phyloP scores from a whole-genome alignment of 352 stramenopile genomes.

The Pythium guiyangense region DNA sequence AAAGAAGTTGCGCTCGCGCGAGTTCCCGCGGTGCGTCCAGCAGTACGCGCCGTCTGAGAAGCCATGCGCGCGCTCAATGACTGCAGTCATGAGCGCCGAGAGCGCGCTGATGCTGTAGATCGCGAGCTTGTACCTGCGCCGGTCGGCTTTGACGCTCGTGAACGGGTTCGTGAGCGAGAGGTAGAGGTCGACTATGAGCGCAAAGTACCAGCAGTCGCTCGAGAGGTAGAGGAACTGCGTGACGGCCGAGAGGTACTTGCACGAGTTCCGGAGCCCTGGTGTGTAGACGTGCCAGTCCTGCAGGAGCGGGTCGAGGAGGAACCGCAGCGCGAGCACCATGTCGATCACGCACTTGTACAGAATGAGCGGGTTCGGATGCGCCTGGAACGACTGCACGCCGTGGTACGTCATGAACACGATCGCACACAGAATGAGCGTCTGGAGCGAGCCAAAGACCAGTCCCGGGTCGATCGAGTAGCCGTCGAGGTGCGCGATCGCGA shows the following conservation, averaged over 20 bases:
- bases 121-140: slow-evolving; percentile 48
- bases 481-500: slow-evolving; percentile 44
- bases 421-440: slow-evolving; percentile 62
- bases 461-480: slow-evolving; percentile 85
- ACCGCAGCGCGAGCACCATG: slow-evolving; percentile 60
- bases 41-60: slow-evolving; percentile 76
- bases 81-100: slow-evolving; percentile 33
- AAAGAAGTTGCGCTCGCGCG: slow-evolving; percentile 53
- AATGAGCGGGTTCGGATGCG: slow-evolving; percentile 80
- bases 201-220: slow-evolving; percentile 83
- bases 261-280: slow-evolving; percentile 22
- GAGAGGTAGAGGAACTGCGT: slow-evolving; percentile 79
- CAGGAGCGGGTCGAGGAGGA: slow-evolving; percentile 67
- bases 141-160: slow-evolving; percentile 70
- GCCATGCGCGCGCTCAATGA: slow-evolving; percentile 36
- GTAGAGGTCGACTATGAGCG: slow-evolving; percentile 70
- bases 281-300: slow-evolving; percentile 45
- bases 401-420: slow-evolving; percentile 81
- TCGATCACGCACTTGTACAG: slow-evolving; percentile 82
- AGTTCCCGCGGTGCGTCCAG: slow-evolving; percentile 64
- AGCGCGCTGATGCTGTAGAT: slow-evolving; percentile 42
- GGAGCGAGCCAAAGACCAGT: slow-evolving; percentile 67
- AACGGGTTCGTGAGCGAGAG: slow-evolving; percentile 83
- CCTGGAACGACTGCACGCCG: slow-evolving; percentile 69
- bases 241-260: slow-evolving; percentile 54